Percentiles rank a stretch among this genome's conserved stretches.
These are phyloP conservation scores for Tetradesmus obliquus DNA, from an alignment of 139 green algal species.

Conservation along the genomic window DNA sequence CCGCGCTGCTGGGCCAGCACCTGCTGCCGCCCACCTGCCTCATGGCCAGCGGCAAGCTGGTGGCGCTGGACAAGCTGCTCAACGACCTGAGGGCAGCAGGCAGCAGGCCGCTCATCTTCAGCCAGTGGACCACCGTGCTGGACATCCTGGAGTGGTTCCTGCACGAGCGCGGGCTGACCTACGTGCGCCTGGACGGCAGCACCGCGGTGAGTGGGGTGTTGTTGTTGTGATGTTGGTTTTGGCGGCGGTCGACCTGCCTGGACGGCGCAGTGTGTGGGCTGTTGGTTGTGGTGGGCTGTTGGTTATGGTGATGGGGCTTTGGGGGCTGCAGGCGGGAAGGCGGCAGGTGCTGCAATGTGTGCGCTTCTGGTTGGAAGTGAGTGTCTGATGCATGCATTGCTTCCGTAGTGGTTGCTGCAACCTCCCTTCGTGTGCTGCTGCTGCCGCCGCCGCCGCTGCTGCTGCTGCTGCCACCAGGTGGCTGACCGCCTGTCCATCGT, in stretches of 20 bases:
- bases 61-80: conserved; percentile 71
- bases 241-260: neutral
- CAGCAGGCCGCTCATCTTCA: conserved; percentile 89
- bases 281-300: neutral
- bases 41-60: conserved; percentile 61
- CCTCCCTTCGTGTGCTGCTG: neutral
- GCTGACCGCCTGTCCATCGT: conserved; percentile 85
- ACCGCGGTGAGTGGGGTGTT: conserved; percentile 63
- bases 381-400: too few relatives aligned
- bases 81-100: conserved; percentile 68
- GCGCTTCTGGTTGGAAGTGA: neutral
- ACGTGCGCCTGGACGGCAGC: conserved; percentile 88
- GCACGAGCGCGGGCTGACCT: conserved; percentile 61
- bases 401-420: too few relatives aligned
- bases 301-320: neutral
- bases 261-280: neutral
- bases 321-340: neutral
- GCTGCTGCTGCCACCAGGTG: conserved; percentile 57
- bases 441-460: neutral
- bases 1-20: conserved; percentile 48
- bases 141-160: conserved; percentile 94
- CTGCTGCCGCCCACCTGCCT: conserved; percentile 58
- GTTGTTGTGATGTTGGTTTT: neutral
- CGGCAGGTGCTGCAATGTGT: neutral
- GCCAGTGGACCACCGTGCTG: conserved; percentile 90